Evolutionary conservation across 225 moss, liverwort and hornwort genomes (phyloP), one percentile per base, ranked within the genome.

Genomic region (Ulota crispa): DNA sequence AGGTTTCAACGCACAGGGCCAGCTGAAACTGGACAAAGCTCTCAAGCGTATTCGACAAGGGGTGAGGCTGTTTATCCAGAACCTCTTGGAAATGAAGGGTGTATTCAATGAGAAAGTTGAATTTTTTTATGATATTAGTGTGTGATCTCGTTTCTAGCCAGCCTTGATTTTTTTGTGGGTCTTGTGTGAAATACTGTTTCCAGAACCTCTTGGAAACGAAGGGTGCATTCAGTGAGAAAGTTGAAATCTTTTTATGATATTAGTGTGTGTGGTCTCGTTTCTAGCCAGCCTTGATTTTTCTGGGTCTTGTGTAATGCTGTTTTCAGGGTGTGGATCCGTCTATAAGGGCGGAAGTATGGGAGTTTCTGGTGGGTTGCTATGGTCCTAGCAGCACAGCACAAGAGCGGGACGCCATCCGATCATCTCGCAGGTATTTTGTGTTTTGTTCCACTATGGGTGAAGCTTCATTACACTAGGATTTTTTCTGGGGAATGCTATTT

Each of bases 311-410:
- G 60, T 9, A 54, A 56, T 85, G 34, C 61, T 81, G 67, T 75
- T 16, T 27, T 37, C 90, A 99, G 98, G 99, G 99, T 73, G 88
- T 99, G 65, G 87, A 99, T 90, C 96, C 99, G 27, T 86, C 94
- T 26, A 99, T 99, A 80, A 86, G 99, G 85, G 92, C 90, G 79
- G 96, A 93, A 87, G 99, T 96, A 21, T 99, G 96, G 96, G 99
- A 99, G 86, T 99, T 93, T 78, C 86, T 99, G 82, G 78, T 99
- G 79, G 96, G 99, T 78, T 94, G 92, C 68, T 96, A 85, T 83
- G 83, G 88, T 67, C 93, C 96, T 23, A 89, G 84, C 67, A 96
- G 93, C 85, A 92, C 90, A 45, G 87, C 89, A 30, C 93, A 91
- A 80, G 94, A 96, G 81, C 96, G 99, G 39, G 90, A 87, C 70